Conservation (phyloP, 805 yeast species). For the Schizosaccharomyces lindneri region DNA sequence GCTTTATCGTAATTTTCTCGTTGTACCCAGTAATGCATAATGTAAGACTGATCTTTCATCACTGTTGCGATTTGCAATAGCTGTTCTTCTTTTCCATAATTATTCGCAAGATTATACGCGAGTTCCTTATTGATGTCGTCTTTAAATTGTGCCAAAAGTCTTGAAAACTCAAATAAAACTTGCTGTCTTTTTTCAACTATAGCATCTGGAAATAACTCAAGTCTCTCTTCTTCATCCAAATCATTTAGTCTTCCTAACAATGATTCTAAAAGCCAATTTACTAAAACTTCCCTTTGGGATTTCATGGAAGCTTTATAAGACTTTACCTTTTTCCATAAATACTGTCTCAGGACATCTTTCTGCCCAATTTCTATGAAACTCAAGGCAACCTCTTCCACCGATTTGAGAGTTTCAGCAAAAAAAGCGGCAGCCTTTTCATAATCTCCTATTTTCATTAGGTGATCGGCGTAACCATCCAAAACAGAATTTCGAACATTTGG, state of each 20-base stretch:
- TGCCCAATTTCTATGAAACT: constrained; percentile 23
- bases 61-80: constrained; percentile 42
- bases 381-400: constrained; percentile 47
- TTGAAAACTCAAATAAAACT: constrained; percentile 16
- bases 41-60: constrained; percentile 42
- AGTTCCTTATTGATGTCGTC: constrained; percentile 37
- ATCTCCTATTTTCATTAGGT: constrained; percentile 16
- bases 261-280: constrained; percentile 29
- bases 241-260: constrained; percentile 43
- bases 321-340: constrained; percentile 12
- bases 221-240: constrained; percentile 21
- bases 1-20: constrained; percentile 53
- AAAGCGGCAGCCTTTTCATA: constrained; percentile 22
- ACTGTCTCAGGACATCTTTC: constrained; percentile 22
- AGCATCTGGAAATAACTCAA: constrained; percentile 17
- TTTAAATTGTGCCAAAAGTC: constrained; percentile 27
- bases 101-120: constrained; percentile 41
- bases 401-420: constrained; percentile 36
- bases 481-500: constrained; percentile 23
- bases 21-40: constrained; percentile 43
- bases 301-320: background rate
- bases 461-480: constrained; percentile 28
- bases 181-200: constrained; percentile 10
- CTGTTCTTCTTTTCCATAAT: constrained; percentile 40
- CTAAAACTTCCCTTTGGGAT: constrained; percentile 9